phyloP scores from a whole-genome alignment of 2,329 filamentous ascomycete species.

The Talaromyces amestolkiae region DNA sequence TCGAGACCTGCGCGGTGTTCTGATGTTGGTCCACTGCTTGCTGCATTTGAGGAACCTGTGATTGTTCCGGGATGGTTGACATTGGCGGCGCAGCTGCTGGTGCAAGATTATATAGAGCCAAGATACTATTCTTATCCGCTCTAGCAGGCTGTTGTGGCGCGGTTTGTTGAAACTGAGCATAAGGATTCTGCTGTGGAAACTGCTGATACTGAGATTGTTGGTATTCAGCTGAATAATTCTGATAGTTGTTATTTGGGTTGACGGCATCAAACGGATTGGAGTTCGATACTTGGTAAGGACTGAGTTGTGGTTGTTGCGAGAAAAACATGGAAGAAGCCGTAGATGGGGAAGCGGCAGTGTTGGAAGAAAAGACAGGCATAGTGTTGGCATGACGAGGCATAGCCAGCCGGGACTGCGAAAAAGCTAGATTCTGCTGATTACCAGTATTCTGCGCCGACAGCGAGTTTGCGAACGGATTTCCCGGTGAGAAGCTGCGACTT shows the following conservation, averaged over 20 bases:
- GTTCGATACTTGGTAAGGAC: conserved; percentile 19
- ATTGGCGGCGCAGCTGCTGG: conserved; percentile 29
- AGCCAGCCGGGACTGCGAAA: conserved; percentile 13
- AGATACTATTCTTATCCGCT: conserved; percentile 48
- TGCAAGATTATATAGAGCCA: conserved; percentile 48
- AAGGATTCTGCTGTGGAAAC: conserved; percentile 24
- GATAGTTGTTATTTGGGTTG: conserved; percentile 27
- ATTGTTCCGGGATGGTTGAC: conserved; percentile 36
- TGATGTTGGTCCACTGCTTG: conserved; percentile 21
- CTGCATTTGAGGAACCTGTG: conserved; percentile 25
- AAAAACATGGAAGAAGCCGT: conserved; percentile 31
- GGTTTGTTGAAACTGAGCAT: conserved; percentile 25
- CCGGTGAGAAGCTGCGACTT: conserved; percentile 27
- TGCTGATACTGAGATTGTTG: conserved; percentile 24
- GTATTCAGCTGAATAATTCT: conserved; percentile 27
- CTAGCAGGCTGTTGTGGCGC: conserved; percentile 42
- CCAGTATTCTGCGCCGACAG: conserved; percentile 24
- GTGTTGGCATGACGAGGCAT: conserved; percentile 40
- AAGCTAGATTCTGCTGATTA: conserved; percentile 13
- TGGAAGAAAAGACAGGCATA: conserved; percentile 33
- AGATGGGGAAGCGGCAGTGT: conserved; percentile 21
- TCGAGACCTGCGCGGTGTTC: conserved; percentile 22
- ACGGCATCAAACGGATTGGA: conserved; percentile 37
- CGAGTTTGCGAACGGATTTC: conserved; percentile 39
- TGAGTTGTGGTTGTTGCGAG: conserved; percentile 28